Conservation (phyloP, 306 rosid genomes). For the Ochetophila trinervis region DNA sequence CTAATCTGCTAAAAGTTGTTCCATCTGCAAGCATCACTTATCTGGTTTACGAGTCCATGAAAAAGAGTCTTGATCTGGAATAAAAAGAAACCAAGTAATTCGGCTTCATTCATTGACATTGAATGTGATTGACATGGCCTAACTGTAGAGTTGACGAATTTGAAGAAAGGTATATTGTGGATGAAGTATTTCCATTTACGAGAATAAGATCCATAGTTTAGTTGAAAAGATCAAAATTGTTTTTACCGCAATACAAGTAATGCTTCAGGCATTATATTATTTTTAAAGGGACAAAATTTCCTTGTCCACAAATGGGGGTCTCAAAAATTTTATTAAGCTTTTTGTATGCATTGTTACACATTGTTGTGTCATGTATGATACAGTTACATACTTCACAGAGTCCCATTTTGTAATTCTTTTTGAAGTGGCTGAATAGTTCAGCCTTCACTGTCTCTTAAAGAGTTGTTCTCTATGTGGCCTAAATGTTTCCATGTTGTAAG, state of each 20-base stretch:
- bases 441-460: no score
- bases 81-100: slow-evolving; percentile 23
- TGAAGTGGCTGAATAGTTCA: slow-evolving; percentile 21
- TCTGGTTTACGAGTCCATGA: slow-evolving; percentile 74
- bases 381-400: slow-evolving; percentile 29
- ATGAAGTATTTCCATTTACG: slow-evolving; percentile 29
- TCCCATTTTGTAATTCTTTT: slow-evolving; percentile 34
- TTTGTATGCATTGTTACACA: slow-evolving; percentile 30
- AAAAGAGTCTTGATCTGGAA: slow-evolving; percentile 65
- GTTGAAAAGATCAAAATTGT: slow-evolving; percentile 35
- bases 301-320: slow-evolving; percentile 34
- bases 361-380: slow-evolving; percentile 46
- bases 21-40: slow-evolving; percentile 88
- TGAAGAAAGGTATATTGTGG: slow-evolving; percentile 25
- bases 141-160: slow-evolving; percentile 32
- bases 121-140: slow-evolving; percentile 47
- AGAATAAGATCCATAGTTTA: slow-evolving; percentile 40
- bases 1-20: slow-evolving; percentile 81
- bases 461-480: no score
- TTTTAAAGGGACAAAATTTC: slow-evolving; percentile 46
- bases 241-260: slow-evolving; percentile 29
- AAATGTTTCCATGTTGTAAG: no score
- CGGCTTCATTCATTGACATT: slow-evolving; percentile 15
- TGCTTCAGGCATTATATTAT: slow-evolving; percentile 34
- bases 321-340: slow-evolving; percentile 28